Base-by-base conservation (phyloP, 2,329 filamentous ascomycete genomes). In the Aspergillus novofumigatus region DNA sequence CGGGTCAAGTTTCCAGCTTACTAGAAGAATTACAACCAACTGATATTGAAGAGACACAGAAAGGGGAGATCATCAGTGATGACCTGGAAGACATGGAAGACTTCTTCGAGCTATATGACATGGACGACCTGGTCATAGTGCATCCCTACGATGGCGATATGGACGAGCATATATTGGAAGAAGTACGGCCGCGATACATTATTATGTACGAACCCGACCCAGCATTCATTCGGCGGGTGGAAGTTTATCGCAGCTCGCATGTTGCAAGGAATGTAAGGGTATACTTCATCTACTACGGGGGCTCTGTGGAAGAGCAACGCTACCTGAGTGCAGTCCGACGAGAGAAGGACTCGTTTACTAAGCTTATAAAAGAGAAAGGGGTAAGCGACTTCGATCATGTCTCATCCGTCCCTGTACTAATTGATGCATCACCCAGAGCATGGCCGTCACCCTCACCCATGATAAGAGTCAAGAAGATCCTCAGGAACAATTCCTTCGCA, bases 131-230 rank as follows among this genome's bases (percentile, higher is more conserved):
- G 21, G 82, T 97, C 11, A 86, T 96, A 44, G 82, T 97, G 20
- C 94, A 97, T 72, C 89, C 94, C 1, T 99, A 96, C 71, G 92
- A 96, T 58, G 92, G 92, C 10, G 94, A 97, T 70, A 89, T 93
- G 78, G 94, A 99, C 72, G 94, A 97, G 70, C 91, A 96, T 71
- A 83, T 97, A n/a, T 83, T 99, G 1, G 93, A 99, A 72, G 94
- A 99, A 75, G 82, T 94, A 57, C 92, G 90, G 68, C 94, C 94
- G 35, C 87, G 90, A 59, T 97, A 97, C 73, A 91, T 99, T 58
- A 89, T 99, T 77, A 97, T 99, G 94, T 99, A 97, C 74, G 94
- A 97, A 71, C 93, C 94, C 1, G 92, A 97, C 63, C 86, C 93
- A 3, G 87, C 93, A 3, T 99, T 99, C 72, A 96, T 97, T 67